Percentiles rank a stretch among this genome's conserved stretches.
Evolutionary conservation across 192 early-diverging fungal genomes (phyloP).

Genomic region (Coemansia sp.): DNA sequence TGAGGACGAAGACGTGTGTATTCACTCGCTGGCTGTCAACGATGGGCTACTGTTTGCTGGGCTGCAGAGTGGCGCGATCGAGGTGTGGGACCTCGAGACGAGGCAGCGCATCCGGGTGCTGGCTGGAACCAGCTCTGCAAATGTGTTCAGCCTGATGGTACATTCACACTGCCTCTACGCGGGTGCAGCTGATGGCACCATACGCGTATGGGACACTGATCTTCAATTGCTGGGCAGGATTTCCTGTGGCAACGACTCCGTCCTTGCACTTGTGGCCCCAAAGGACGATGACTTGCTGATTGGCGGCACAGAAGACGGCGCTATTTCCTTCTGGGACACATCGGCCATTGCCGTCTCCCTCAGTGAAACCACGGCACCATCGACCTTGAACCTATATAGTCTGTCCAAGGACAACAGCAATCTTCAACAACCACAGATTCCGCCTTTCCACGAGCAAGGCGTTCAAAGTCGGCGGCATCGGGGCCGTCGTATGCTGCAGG

Average conservation of each 20-base stretch:
- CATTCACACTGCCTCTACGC: slow-evolving; percentile 55
- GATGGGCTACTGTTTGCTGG: slow-evolving; percentile 73
- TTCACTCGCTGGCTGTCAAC: slow-evolving; percentile 63
- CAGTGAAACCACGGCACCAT: background rate
- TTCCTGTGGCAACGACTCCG: slow-evolving; percentile 56
- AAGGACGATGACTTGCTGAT: slow-evolving; percentile 54
- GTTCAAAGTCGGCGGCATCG: slow-evolving; percentile 12
- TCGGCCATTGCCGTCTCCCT: slow-evolving; percentile 10
- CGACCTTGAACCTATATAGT: background rate
- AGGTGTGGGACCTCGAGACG: slow-evolving; percentile 78
- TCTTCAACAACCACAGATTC: background rate
- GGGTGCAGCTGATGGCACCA: slow-evolving; percentile 67
- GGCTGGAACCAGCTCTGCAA: slow-evolving; percentile 34
- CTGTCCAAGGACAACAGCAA: background rate
- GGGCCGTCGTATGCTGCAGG: slow-evolving; percentile 57
- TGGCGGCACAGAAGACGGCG: slow-evolving; percentile 61
- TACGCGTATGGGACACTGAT: slow-evolving; percentile 66
- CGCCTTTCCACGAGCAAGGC: background rate
- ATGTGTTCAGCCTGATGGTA: slow-evolving; percentile 61
- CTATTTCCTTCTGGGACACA: slow-evolving; percentile 62
- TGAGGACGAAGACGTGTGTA: slow-evolving; percentile 51
- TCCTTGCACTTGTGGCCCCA: slow-evolving; percentile 55
- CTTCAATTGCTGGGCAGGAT: slow-evolving; percentile 60
- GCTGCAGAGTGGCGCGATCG: slow-evolving; percentile 69
- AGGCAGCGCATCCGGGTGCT: slow-evolving; percentile 53